phyloP scores from a whole-genome alignment of 169 alveolate species.

The Plasmodium falciparum region DNA sequence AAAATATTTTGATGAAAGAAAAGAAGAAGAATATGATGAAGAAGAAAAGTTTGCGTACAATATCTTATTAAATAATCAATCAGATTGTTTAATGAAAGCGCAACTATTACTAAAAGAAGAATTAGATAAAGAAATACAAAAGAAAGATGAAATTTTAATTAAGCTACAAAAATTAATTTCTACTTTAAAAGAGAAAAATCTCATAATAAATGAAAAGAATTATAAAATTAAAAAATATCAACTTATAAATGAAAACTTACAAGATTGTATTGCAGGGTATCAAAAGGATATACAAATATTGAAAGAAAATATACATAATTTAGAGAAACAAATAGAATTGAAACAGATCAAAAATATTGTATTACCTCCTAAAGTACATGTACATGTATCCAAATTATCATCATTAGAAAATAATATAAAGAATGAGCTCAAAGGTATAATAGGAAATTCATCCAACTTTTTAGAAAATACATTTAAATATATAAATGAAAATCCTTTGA shows the following conservation, averaged over 20 bases:
- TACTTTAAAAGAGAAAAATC: conserved; percentile 44
- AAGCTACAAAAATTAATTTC: conserved; percentile 30
- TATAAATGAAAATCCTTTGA: conserved; percentile 72
- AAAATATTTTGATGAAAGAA: neutral
- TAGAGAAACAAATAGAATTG: conserved; percentile 58
- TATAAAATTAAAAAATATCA: conserved; percentile 53
- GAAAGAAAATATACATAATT: conserved; percentile 73
- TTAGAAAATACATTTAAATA: conserved; percentile 76
- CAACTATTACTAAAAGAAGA: conserved; percentile 21
- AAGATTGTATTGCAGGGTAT: conserved; percentile 19
- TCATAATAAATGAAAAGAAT: conserved; percentile 65
- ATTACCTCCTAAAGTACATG: conserved; percentile 61
- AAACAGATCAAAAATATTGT: conserved; percentile 45
- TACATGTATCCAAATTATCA: conserved; percentile 37
- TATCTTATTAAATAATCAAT: neutral
- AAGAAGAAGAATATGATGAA: neutral
- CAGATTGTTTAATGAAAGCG: conserved; percentile 5
- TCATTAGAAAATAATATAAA: conserved; percentile 74
- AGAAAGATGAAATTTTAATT: conserved; percentile 21
- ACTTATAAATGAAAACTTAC: conserved; percentile 18
- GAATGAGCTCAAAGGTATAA: conserved; percentile 59
- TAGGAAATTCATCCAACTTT: conserved; percentile 73
- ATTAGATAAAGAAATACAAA: conserved; percentile 32
- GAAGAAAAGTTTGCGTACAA: neutral
- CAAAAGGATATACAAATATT: conserved; percentile 27